Evolutionary conservation across 495 filamentous ascomycete genomes (phyloP).

Genomic region (Penicillium salamii): DNA sequence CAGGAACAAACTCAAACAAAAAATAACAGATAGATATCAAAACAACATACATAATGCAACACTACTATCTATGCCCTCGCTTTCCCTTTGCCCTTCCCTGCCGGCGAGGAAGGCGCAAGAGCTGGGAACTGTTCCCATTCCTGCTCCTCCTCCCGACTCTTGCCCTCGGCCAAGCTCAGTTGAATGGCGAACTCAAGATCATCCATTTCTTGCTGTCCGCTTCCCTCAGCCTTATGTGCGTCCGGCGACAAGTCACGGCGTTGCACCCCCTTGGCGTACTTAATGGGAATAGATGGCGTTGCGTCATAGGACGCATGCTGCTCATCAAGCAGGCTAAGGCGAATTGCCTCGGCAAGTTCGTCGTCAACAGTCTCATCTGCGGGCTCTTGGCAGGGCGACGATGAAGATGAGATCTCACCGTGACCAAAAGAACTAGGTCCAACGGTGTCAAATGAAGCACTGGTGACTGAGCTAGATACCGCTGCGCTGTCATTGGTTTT

Average conservation of each 20-base stretch:
- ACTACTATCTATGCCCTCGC: conserved; percentile 36
- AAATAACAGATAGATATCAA: background rate
- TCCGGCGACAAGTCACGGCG: conserved; percentile 20
- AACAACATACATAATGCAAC: background rate
- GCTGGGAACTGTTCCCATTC: conserved; percentile 58
- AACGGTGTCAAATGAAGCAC: conserved; percentile 41
- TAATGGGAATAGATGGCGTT: conserved; percentile 50
- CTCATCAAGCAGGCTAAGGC: conserved; percentile 66
- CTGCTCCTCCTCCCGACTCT: conserved; percentile 43
- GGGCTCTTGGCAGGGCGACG: conserved; percentile 37
- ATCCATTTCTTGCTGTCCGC: conserved; percentile 53
- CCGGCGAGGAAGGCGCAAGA: conserved; percentile 43
- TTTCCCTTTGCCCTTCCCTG: conserved; percentile 39
- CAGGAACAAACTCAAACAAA: background rate
- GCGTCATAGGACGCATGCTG: conserved; percentile 17
- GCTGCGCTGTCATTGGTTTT: conserved; percentile 46
- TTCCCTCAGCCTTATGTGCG: conserved; percentile 30
- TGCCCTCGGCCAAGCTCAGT: conserved; percentile 79
- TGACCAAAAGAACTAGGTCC: conserved; percentile 50
- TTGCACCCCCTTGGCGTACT: conserved; percentile 41
- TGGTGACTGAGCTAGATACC: conserved; percentile 46
- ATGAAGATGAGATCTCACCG: conserved; percentile 42
- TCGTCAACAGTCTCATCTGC: conserved; percentile 62
- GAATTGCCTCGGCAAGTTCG: conserved; percentile 78
- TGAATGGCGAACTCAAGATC: conserved; percentile 83